Percentiles rank a stretch among this genome's conserved stretches.
These are phyloP conservation scores for Mucor irregularis DNA, from an alignment of 371 early-diverging fungal genomes.

Conservation along the genomic window DNA sequence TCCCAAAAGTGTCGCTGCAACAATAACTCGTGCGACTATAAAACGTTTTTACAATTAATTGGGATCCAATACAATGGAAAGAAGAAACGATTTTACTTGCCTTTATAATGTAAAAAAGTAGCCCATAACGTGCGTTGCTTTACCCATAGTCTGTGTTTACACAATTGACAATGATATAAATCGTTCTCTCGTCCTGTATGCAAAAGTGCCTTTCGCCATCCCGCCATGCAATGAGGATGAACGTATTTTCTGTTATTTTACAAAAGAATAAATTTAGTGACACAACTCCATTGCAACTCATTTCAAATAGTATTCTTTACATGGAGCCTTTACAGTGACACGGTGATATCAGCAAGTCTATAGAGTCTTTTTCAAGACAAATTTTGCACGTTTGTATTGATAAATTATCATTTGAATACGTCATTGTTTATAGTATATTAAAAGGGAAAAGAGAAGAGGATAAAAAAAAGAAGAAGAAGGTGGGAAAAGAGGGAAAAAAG, in stretches of 20 bases:
- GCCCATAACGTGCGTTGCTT: conserved; percentile 28
- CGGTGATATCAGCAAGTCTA: conserved; percentile 48
- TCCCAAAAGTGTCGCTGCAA: conserved; percentile 9
- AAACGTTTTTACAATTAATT: not conserved
- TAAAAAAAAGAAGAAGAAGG: not conserved
- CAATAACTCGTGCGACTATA: conserved; percentile 10
- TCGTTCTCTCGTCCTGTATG: conserved; percentile 32
- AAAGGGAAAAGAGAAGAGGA: not conserved
- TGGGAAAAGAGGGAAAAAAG: too few species aligned
- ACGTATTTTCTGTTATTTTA: conserved; percentile 59
- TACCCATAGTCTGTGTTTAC: conserved; percentile 27
- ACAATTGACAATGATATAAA: conserved; percentile 40
- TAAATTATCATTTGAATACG: not conserved
- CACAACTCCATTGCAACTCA: too few species aligned
- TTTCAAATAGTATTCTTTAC: conserved; percentile 18
- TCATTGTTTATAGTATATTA: not conserved
- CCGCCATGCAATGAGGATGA: conserved; percentile 56
- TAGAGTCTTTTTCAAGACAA: conserved; percentile 53
- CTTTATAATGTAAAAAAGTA: conserved; percentile 31
- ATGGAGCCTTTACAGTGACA: conserved; percentile 63
- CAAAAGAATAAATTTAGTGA: too few species aligned
- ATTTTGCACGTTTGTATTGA: conserved; percentile 44
- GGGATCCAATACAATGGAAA: too few species aligned
- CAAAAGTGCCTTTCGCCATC: conserved; percentile 47
- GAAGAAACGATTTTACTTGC: conserved; percentile 19